Evolutionary conservation across 2,329 filamentous ascomycete species (phyloP), one percentile per base, ranked within the genome.

Genomic region (Nemania abortiva): DNA sequence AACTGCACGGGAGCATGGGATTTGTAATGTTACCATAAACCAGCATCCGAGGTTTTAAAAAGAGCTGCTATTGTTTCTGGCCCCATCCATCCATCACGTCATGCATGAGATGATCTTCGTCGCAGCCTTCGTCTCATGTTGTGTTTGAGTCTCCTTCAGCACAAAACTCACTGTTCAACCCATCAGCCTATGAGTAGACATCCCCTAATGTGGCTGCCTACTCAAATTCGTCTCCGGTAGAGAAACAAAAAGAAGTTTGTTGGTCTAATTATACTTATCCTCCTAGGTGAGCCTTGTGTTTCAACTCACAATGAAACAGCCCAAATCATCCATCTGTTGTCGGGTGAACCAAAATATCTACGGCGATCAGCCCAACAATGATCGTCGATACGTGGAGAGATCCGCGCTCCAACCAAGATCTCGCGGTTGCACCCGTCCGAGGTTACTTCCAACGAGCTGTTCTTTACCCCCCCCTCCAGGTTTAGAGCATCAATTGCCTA

Each of bases 51-150:
- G 18, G 11, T 6, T 15, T 29, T 20, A 34, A 37, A n/a, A 22
- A 34, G 22, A 18, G n/a, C 18, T 27, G 37, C n/a, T 39, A 57
- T 66, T 63, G 66, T 65, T 60, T 66, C 62, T 31, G 31, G 18
- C n/a, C 45, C 20, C 39, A 61, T 61, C 54, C 31, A 50, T 47
- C 29, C 39, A 56, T 42, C 55, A 22, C 42, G 22, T 49, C 54
- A 60, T 67, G 59, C 55, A 34, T 60, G 31, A 31, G 34, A 39
- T 49, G 68, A 67, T 54, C 59, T 60, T 49, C 49, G 67, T 63
- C 63, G 58, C 67, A 69, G 67, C 59, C 64, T 39, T 57, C 54
- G 68, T 70, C 64, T 70, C 68, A 65, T 11, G 50, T 53, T 39
- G 45, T 45, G 68, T 70, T 68, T 70, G 68, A 67, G 64, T 54